Base-by-base conservation (phyloP, 2,329 filamentous ascomycete genomes). In the Fusarium oxysporum region DNA sequence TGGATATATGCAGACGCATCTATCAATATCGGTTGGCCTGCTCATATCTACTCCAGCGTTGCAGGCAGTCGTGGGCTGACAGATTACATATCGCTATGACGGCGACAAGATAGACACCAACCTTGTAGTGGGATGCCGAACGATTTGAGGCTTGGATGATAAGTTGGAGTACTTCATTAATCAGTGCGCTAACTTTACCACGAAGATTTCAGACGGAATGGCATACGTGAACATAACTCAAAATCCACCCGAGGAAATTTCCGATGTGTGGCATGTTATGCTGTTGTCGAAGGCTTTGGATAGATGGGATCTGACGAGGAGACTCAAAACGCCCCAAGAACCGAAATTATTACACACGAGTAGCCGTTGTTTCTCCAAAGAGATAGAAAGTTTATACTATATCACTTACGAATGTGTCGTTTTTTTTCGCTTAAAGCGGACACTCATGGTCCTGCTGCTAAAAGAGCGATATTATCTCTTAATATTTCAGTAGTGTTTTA, bases 1-100 rank as follows among this genome's bases (percentile, higher is more conserved):
- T 3, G 92, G 90, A 0, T 92, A 93, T 66, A 90, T 92, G 87
- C 91, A 93, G 78, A 87, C 88, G 8, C 91, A 91, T 1, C 83
- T 91, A 93, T 93, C 75, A 88, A 91, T 68, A 86, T 88, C 14
- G 81, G 86, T 11, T 85, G 92, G 1, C 91, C 91, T 0, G 82
- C 87, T 35, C 93, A 92, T 74, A 82, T 93, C 50, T 87, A 87
- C 21, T 93, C 92, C 79, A 91, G 91, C 21, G 89, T 88, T 1
- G 91, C 93, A 77, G 91, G 91, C 88, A 3, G 86, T 92, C 9
- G 88, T 88, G 19, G 92, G 91, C 6, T 91, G 93, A 76, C 91
- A 93, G 78, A 85, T 93, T 17, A 91, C 89, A 11, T 91, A 93
- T 71, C 91, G 89, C 19, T 93, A 93, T 75, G 92, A 93, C 78